These are phyloP conservation scores for Globisporangium sylvaticum DNA, from an alignment of 352 stramenopile genomes.

Conservation along the genomic window DNA sequence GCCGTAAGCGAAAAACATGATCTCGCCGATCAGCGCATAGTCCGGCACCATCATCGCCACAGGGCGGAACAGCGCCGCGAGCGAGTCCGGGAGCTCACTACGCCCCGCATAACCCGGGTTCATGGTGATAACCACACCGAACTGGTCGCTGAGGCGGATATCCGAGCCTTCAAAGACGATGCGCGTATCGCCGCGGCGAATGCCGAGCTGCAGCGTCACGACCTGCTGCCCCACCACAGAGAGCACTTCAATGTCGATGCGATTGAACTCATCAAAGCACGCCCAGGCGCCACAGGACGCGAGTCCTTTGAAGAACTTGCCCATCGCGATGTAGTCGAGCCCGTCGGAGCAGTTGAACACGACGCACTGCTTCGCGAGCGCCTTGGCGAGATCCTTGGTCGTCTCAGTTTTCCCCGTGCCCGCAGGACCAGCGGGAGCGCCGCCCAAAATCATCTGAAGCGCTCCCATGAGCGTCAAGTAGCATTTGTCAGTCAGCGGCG, in stretches of 20 bases:
- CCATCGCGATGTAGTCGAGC: conserved; percentile 94
- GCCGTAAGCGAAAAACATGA: conserved; percentile 90
- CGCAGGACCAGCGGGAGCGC: conserved; percentile 89
- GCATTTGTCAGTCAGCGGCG: conserved; percentile 94
- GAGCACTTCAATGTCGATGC: conserved; percentile 87
- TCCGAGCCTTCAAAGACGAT: conserved; percentile 95
- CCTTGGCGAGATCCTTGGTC: conserved; percentile 94
- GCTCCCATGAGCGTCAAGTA: conserved; percentile 95
- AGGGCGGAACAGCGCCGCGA: conserved; percentile 81
- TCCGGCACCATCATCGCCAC: conserved; percentile 92
- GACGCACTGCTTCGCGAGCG: conserved; percentile 93
- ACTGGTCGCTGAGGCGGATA: conserved; percentile 92
- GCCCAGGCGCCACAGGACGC: conserved; percentile 92
- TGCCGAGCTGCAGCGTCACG: conserved; percentile 88
- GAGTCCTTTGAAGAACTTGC: conserved; percentile 94
- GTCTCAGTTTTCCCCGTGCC: conserved; percentile 95
- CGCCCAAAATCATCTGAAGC: conserved; percentile 94
- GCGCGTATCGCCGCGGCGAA: conserved; percentile 72
- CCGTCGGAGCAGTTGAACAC: conserved; percentile 94
- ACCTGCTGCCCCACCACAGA: conserved; percentile 90
- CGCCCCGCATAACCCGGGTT: conserved; percentile 87
- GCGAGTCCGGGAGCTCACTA: conserved; percentile 84
- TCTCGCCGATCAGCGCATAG: conserved; percentile 87
- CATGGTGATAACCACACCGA: conserved; percentile 90
- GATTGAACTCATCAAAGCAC: conserved; percentile 90